Evolutionary conservation across 768 basidiomycete genomes (phyloP), one percentile per base, ranked within the genome.

Genomic region (Amanita molliuscula): DNA sequence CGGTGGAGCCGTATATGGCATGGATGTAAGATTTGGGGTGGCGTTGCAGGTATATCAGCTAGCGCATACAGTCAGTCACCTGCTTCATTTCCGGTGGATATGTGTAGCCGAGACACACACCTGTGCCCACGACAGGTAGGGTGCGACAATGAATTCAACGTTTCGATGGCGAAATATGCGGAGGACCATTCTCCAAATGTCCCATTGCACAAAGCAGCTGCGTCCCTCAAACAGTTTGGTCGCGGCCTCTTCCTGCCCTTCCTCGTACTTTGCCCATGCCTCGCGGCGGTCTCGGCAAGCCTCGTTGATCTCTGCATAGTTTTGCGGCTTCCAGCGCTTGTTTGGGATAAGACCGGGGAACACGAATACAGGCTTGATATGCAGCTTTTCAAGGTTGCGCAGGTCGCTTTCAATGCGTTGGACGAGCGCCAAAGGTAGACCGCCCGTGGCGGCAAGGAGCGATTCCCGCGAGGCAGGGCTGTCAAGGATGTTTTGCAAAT

Each of bases 291-390:
- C 88, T 44, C 81, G 75, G 63, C 82, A 85, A 15, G 81, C 81
- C 41, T 90, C 85, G 44, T 70, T 72, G 56, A 79, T 72, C 56
- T 81, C 80, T 15, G 63, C 61, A 25, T 78, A 73, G 40, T 78
- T 76, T 51, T 76, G 74, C 9, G 74, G 75, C 65, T 86, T 87
- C 70, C 75, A 76, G 50, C 85, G 79, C 54, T 82, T 83, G 57
- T 81, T 81, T 1, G 89, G 87, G 1, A 81, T 71, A 28, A 99
- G 73, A 3, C 96, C 96, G 13, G 89, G 82, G 67, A 98, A 98
- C 45, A 99, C 90, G 59, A 99, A 95, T n/a, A 99, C 91, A 18
- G 96, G 96, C 63, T 95, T 96, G 75, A 99, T 97, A 56, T 78
- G 83, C 29, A 88, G 73, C 67, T 84, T 85, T 74, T 96, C 93